Evolutionary conservation across 1,284 basidiomycete genomes (phyloP), one percentile per base, ranked within the genome.

Genomic region (Rhodofomes roseus): DNA sequence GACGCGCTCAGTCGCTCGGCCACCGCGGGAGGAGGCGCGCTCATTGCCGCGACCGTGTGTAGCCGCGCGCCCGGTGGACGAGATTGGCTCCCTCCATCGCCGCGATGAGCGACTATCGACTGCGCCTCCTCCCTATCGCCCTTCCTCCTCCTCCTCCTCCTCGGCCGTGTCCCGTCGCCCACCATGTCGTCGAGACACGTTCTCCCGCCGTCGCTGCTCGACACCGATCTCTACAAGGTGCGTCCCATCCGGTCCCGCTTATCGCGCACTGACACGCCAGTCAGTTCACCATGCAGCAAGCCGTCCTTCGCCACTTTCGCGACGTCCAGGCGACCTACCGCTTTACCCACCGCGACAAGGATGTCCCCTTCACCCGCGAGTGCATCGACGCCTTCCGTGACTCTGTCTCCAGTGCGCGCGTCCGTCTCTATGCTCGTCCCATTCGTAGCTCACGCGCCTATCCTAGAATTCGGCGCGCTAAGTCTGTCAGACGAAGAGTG

Each of bases 271-370:
- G 53, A 50, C 54, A 59, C 43, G 40, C 23, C 52, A 55, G 36
- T 20, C 23, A 97, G 93, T 80, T 98, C 55, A 95, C 96, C 0
- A 99, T 98, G 96, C 96, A 98, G 76, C 93, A 97, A 74, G 95
- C 95, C 0, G 88, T 98, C 12, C 71, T 90, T 58, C 81, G 84
- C n/a, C 86, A 91, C 67, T 97, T 95, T 68, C 90, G 90, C 2
- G 74, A 85, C 56, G 81, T 85, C 0, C 69, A 81, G 18, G 87
- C 86, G 11, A 83, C 83, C 1, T 94, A 96, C 76, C 83, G 81
- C 50, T 98, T 98, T 75, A 96, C 90, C 1, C 95, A 98, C 73
- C 87, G 96, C 54, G 85, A 89, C 63, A 79, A 80, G 44, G 75
- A 83, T 40, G 87, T 87, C 65, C 76, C 80, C 25, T 98, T 98